These are phyloP conservation scores for Fagus sylvatica DNA, from an alignment of 306 rosid species.

Conservation along the genomic window DNA sequence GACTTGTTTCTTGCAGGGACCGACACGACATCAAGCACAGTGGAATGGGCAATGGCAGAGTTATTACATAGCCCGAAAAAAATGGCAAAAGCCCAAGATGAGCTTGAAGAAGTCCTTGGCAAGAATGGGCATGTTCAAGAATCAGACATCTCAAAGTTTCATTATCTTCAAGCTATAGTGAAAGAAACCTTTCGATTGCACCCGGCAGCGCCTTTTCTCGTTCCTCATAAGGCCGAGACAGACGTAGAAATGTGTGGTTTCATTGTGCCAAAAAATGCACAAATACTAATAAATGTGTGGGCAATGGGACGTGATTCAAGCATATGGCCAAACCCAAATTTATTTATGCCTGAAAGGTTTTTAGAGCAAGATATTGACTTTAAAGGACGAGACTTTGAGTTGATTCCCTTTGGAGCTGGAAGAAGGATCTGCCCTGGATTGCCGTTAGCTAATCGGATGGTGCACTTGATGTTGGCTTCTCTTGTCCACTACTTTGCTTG, in stretches of 20 bases:
- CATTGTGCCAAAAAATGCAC: constrained; percentile 16
- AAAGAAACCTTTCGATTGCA: constrained; percentile 38
- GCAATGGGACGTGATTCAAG: constrained; percentile 30
- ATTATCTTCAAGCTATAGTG: constrained; percentile 21
- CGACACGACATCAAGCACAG: constrained; percentile 19
- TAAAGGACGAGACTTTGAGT: neutral
- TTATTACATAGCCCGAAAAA: constrained; percentile 14
- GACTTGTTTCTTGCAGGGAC: constrained; percentile 22
- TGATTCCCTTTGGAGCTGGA: constrained; percentile 1
- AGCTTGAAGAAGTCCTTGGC: constrained; percentile 5
- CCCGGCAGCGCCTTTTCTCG: constrained; percentile 24
- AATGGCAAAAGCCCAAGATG: constrained; percentile 5
- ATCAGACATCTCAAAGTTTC: constrained; percentile 23
- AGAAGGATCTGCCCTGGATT: too few species aligned
- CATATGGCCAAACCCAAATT: constrained; percentile 27
- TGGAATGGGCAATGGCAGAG: constrained; percentile 43
- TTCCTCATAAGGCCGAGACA: constrained; percentile 26
- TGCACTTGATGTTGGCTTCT: too few species aligned
- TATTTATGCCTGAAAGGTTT: constrained; percentile 34
- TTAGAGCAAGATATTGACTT: constrained; percentile 2
- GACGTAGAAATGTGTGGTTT: constrained; percentile 13
- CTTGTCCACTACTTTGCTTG: too few species aligned
- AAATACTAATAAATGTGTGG: constrained; percentile 27
- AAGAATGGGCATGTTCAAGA: constrained; percentile 18
- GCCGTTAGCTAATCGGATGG: too few species aligned